A percentile compares a stretch with the other conserved stretches of the same genome.
Conservation (phyloP, 306 rosid genomes). For the Sphenostylis stenocarpa region DNA sequence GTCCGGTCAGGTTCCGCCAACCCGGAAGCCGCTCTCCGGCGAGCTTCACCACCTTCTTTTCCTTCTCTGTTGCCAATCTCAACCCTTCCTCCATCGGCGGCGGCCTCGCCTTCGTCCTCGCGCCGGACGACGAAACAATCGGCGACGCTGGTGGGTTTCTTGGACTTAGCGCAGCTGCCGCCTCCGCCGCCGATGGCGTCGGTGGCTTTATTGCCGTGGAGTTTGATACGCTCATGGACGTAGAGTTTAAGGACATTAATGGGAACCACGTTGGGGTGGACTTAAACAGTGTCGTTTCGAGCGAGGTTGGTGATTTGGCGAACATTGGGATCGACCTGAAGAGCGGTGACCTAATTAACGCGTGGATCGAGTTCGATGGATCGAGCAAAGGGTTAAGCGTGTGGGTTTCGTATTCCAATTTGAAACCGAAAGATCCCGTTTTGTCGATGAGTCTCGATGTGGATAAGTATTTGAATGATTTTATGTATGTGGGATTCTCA, state of each 20-base stretch:
- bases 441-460: slow-evolving; percentile 64
- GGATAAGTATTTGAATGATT: slow-evolving; percentile 66
- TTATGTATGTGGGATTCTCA: slow-evolving; percentile 95
- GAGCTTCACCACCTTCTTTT: slow-evolving; percentile 82
- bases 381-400: slow-evolving; percentile 49
- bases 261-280: slow-evolving; percentile 97
- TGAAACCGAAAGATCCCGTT: slow-evolving; percentile 77
- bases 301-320: slow-evolving; percentile 56
- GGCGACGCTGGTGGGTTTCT: slow-evolving; percentile 83
- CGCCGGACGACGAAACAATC: slow-evolving; percentile 58
- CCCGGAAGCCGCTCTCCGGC: slow-evolving; percentile 47
- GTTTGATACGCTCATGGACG: slow-evolving; percentile 92
- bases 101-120: slow-evolving; percentile 76
- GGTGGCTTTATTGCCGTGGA: slow-evolving; percentile 73
- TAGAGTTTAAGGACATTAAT: slow-evolving; percentile 80
- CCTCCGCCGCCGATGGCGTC: neutral
- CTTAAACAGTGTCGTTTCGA: slow-evolving; percentile 72
- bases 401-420: slow-evolving; percentile 86
- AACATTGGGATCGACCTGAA: slow-evolving; percentile 70
- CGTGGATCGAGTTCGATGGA: slow-evolving; percentile 90
- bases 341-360: slow-evolving; percentile 78
- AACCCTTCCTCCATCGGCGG: slow-evolving; percentile 96
- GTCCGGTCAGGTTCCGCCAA: slow-evolving; percentile 70
- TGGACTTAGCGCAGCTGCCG: slow-evolving; percentile 43
- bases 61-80: slow-evolving; percentile 72